These are phyloP conservation scores for Arabis alpina DNA, from an alignment of 345 rosid genomes.

Conservation along the genomic window DNA sequence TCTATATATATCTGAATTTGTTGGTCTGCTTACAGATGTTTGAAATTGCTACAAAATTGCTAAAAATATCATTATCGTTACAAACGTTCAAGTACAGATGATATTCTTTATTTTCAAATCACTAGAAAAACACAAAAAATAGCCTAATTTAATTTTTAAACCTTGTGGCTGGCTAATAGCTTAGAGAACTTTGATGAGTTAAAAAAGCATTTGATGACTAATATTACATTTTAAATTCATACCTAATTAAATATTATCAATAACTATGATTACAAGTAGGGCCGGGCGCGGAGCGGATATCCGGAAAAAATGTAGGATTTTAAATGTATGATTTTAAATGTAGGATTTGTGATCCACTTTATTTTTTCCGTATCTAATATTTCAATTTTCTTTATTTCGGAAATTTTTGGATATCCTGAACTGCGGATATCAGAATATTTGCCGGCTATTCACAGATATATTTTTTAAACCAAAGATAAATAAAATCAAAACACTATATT, in stretches of 20 bases:
- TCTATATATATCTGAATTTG: slow-evolving; percentile 2
- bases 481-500: no score
- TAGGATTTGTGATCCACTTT: no score
- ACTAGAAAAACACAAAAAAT: not conserved
- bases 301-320: no score
- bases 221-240: not conserved
- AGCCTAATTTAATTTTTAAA: not conserved
- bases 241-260: not conserved
- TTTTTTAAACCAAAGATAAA: no score
- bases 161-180: not conserved
- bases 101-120: not conserved
- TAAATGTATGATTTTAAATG: no score
- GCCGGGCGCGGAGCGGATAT: no score
- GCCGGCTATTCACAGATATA: no score
- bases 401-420: no score
- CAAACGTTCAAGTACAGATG: not conserved
- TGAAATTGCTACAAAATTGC: not conserved
- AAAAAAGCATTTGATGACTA: no score
- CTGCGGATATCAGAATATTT: no score
- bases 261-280: not conserved
- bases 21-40: slow-evolving; percentile 9
- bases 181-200: not conserved
- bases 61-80: slow-evolving; percentile 1
- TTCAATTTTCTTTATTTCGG: no score
- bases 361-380: no score